Conservation (phyloP, 176 grass and related monocot species). For the Oryza glumipatula region DNA sequence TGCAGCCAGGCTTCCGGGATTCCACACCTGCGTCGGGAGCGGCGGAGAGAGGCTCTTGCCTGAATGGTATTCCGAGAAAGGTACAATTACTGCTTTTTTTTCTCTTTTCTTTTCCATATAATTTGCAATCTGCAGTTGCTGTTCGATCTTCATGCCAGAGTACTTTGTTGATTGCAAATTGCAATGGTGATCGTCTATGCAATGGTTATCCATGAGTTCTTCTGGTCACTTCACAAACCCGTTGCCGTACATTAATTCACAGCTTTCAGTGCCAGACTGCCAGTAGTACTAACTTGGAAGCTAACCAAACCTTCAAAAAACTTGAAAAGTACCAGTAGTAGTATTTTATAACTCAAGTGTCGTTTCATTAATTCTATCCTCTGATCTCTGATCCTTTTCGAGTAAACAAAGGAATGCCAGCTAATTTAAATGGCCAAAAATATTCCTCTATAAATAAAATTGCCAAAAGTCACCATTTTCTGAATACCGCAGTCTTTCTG, state of each 20-base stretch:
- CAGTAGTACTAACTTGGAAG: neutral
- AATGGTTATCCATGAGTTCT: neutral
- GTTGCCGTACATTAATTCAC: neutral
- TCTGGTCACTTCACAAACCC: neutral
- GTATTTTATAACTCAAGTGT: neutral
- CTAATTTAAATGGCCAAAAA: neutral
- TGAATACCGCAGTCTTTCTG: slow-evolving; percentile 3
- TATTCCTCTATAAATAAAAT: neutral
- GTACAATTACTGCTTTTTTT: slow-evolving; percentile 22
- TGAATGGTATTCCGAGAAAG: slow-evolving; percentile 91
- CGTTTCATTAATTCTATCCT: neutral
- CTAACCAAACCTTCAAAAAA: neutral
- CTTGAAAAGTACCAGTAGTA: too few species aligned
- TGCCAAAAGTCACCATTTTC: neutral
- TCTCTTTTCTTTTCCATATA: too few species aligned
- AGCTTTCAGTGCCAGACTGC: neutral
- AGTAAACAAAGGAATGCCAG: neutral
- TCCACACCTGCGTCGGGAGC: slow-evolving; percentile 82
- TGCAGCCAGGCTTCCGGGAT: slow-evolving; percentile 84
- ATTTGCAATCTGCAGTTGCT: neutral
- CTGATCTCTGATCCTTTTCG: neutral
- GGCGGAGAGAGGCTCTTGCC: slow-evolving; percentile 82
- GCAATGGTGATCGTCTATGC: too few species aligned
- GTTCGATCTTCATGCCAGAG: neutral
- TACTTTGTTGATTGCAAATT: too few species aligned